A percentile compares a stretch with the other conserved stretches of the same genome.
Conservation (phyloP, 257 asterid genomes). For the Jasminum sambac region DNA sequence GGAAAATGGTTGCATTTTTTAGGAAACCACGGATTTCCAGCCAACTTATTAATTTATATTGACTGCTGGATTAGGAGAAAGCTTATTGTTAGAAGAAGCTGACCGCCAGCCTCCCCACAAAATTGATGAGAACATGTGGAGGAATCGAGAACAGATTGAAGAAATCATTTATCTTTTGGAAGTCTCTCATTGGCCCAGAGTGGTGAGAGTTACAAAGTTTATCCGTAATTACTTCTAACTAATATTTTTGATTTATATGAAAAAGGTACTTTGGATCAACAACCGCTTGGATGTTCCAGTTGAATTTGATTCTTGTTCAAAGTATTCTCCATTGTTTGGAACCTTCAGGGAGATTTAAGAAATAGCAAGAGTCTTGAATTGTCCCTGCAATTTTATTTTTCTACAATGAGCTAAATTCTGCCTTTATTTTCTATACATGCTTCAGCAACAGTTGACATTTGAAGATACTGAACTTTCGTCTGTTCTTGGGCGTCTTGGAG, state of each 20-base stretch:
- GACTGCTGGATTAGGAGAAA: constrained; percentile 55
- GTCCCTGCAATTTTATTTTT: background rate
- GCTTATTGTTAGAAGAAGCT: constrained; percentile 62
- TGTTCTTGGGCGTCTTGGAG: constrained; percentile 53
- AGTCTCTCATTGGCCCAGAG: constrained; percentile 57
- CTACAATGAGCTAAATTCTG: background rate
- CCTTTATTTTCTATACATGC: constrained; percentile 32
- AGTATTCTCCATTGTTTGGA: background rate
- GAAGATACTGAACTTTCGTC: constrained; percentile 59
- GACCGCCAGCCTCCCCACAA: constrained; percentile 85
- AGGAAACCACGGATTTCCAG: background rate
- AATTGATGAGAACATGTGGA: constrained; percentile 97
- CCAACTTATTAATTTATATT: constrained; percentile 9
- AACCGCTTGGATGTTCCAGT: no score
- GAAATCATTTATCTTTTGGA: constrained; percentile 75
- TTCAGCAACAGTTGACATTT: constrained; percentile 47
- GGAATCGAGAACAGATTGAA: constrained; percentile 90
- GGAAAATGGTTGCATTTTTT: background rate
- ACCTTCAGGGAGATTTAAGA: background rate
- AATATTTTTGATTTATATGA: background rate
- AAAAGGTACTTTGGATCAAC: background rate
- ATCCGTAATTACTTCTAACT: constrained; percentile 16
- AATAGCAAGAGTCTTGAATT: background rate
- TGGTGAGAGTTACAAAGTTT: constrained; percentile 50
- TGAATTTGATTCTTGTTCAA: no score